These are phyloP conservation scores for Epichloe scottii DNA, from an alignment of 2,329 filamentous ascomycete species.

Conservation along the genomic window DNA sequence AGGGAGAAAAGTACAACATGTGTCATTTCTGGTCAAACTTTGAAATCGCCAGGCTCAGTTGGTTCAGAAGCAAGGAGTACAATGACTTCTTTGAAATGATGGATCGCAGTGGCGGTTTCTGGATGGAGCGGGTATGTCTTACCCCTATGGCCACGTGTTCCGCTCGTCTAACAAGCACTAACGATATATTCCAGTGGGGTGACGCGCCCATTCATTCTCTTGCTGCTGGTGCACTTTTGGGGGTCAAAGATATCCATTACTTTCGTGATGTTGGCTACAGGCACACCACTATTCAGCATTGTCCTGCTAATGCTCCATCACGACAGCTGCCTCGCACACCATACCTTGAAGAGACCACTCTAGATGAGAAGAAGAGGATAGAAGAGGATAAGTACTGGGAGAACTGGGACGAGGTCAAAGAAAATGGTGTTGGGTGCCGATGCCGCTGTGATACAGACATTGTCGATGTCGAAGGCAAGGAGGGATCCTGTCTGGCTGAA, in stretches of 20 bases:
- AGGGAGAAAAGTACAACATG: constrained; percentile 98
- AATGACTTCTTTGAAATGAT: constrained; percentile 98
- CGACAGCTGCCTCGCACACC: constrained; percentile 71
- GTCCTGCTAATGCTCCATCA: constrained; percentile 85
- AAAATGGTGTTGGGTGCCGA: constrained; percentile 93
- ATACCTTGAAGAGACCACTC: constrained; percentile 69
- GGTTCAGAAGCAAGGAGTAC: constrained; percentile 95
- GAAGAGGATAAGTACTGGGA: constrained; percentile 98
- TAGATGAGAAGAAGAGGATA: constrained; percentile 67
- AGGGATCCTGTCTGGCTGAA: constrained; percentile 85
- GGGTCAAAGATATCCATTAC: constrained; percentile 81
- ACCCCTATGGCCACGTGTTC: not conserved
- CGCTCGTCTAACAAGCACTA: constrained; percentile 10
- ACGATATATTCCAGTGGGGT: constrained; percentile 60
- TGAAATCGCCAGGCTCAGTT: constrained; percentile 87
- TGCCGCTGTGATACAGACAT: constrained; percentile 97
- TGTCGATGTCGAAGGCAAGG: constrained; percentile 93
- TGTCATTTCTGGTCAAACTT: constrained; percentile 99
- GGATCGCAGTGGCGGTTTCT: constrained; percentile 95
- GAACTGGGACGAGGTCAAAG: constrained; percentile 70
- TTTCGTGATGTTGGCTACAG: constrained; percentile 98
- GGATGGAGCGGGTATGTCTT: constrained; percentile 79
- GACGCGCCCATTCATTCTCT: constrained; percentile 97
- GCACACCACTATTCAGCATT: constrained; percentile 98
- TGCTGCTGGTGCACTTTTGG: constrained; percentile 77